A percentile compares a stretch with the other conserved stretches of the same genome.
These are phyloP conservation scores for Urtica urens DNA, from an alignment of 306 rosid genomes.

Conservation along the genomic window DNA sequence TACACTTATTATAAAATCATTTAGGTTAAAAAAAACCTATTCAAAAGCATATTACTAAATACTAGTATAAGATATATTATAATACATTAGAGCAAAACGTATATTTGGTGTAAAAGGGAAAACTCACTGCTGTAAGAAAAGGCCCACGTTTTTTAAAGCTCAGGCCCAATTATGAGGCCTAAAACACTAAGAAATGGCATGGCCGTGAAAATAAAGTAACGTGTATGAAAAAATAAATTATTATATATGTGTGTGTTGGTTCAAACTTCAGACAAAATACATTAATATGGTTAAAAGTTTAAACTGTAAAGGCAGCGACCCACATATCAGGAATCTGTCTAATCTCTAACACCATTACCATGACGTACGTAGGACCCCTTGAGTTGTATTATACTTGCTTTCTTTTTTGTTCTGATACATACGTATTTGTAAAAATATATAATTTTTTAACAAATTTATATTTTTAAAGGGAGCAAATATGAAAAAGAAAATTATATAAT, in stretches of 20 bases:
- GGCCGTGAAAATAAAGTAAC: background rate
- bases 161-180: conserved; percentile 15
- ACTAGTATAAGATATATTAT: too few species aligned
- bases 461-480: too few species aligned
- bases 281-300: background rate
- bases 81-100: too few species aligned
- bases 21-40: too few species aligned
- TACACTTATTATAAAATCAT: too few species aligned
- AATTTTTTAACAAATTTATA: too few species aligned
- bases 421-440: too few species aligned
- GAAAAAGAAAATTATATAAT: too few species aligned
- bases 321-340: conserved; percentile 2
- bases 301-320: conserved; percentile 17
- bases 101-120: conserved; percentile 10
- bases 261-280: too few species aligned
- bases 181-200: background rate
- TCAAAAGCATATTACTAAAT: too few species aligned
- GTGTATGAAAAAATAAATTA: conserved; percentile 11
- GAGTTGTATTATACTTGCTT: background rate
- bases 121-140: background rate
- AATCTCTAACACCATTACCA: background rate
- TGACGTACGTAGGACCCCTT: background rate
- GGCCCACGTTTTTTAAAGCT: conserved; percentile 1
- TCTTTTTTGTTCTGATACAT: background rate
- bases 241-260: background rate